Percentiles rank a stretch among this genome's conserved stretches.
Conservation (phyloP, 2,329 filamentous ascomycete genomes). For the Claviceps sorghi region DNA sequence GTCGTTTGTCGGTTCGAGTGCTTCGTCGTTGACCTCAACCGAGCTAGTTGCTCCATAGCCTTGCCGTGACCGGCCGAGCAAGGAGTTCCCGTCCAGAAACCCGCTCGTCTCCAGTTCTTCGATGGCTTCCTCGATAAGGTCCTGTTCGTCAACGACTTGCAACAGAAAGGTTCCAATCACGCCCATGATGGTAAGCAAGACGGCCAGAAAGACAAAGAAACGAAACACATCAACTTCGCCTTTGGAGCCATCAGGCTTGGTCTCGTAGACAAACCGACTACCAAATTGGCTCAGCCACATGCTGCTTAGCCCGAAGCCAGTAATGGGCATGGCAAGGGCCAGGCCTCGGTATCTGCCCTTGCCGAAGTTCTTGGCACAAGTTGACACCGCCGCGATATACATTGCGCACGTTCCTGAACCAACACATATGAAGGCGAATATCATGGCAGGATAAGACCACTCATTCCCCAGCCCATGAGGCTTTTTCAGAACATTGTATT, state of each 20-base stretch:
- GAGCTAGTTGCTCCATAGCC: constrained; percentile 49
- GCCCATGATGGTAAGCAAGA: constrained; percentile 57
- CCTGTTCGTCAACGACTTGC: constrained; percentile 67
- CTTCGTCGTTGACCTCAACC: constrained; percentile 29
- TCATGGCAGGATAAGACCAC: constrained; percentile 70
- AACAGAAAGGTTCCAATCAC: constrained; percentile 60
- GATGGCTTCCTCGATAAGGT: constrained; percentile 77
- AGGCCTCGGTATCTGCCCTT: constrained; percentile 75
- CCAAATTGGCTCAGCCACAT: constrained; percentile 93
- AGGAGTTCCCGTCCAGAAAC: constrained; percentile 58
- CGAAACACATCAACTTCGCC: constrained; percentile 60
- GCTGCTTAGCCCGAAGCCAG: constrained; percentile 80
- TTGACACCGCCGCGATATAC: constrained; percentile 84
- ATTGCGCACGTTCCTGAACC: constrained; percentile 75
- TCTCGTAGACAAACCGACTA: constrained; percentile 62
- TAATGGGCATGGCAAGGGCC: constrained; percentile 79
- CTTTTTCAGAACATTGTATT: constrained; percentile 21
- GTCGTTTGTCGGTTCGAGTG: constrained; percentile 25
- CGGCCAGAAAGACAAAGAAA: constrained; percentile 75
- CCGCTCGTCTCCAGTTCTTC: constrained; percentile 86
- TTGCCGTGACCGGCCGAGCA: constrained; percentile 43
- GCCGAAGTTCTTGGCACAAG: constrained; percentile 96
- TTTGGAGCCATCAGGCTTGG: constrained; percentile 43
- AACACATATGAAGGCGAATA: constrained; percentile 68
- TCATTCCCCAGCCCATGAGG: constrained; percentile 27